A percentile compares a stretch with the other conserved stretches of the same genome.
Evolutionary conservation across 352 stramenopile species (phyloP).

Genomic region (Elongisporangium anandrum): DNA sequence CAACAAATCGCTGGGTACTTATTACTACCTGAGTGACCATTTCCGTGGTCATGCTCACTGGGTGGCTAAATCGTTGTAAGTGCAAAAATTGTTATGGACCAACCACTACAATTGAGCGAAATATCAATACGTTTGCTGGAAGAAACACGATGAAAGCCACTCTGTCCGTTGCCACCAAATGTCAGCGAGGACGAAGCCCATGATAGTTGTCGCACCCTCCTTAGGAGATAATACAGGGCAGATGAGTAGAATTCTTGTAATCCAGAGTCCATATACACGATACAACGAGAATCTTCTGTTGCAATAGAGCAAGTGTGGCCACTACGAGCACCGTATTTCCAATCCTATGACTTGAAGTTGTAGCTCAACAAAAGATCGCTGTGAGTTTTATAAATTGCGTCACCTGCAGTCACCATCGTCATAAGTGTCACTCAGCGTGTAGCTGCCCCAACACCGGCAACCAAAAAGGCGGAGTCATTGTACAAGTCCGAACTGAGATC

Average conservation of each 20-base stretch:
- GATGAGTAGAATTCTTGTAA: constrained; percentile 45
- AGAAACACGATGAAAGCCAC: no score
- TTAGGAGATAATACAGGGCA: constrained; percentile 55
- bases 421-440: constrained; percentile 36
- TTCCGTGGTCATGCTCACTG: no score
- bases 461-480: no score
- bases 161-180: no score
- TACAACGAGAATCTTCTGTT: constrained; percentile 27
- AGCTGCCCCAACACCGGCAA: constrained; percentile 6
- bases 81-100: no score
- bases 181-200: no score
- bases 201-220: constrained; percentile 17
- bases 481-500: constrained; percentile 23
- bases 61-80: no score
- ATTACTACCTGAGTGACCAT: no score
- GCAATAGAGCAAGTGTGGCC: constrained; percentile 30
- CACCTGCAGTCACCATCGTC: constrained; percentile 19
- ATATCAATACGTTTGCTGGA: no score
- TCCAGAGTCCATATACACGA: constrained; percentile 32
- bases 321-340: constrained; percentile 17
- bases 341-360: constrained; percentile 14
- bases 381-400: constrained; percentile 4
- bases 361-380: constrained; percentile 33
- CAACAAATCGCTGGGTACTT: no score
- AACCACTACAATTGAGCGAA: no score